Conservation (phyloP, 2,329 filamentous ascomycete genomes). For the Alternaria ventricosa region DNA sequence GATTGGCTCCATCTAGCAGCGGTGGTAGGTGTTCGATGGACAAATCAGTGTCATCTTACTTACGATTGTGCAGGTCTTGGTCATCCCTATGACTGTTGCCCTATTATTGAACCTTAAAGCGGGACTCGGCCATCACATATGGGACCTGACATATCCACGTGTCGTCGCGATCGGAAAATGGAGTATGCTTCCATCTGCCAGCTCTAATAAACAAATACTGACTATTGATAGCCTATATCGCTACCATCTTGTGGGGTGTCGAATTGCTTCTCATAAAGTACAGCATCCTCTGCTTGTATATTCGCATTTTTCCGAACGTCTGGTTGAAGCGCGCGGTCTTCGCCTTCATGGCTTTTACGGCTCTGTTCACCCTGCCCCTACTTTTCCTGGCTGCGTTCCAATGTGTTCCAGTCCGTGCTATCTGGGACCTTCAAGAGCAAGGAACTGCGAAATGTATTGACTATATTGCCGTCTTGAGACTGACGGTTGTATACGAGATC, state of each 20-base stretch:
- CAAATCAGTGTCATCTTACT: neutral
- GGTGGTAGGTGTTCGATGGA: neutral
- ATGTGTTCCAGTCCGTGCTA: neutral
- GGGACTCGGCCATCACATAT: conserved; percentile 1
- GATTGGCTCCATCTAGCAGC: conserved; percentile 8
- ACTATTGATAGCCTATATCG: neutral
- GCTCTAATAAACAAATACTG: neutral
- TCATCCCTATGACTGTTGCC: neutral
- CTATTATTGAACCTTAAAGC: neutral
- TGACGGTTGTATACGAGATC: conserved; percentile 2
- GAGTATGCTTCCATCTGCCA: neutral
- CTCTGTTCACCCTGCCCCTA: conserved; percentile 2
- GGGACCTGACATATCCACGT: conserved; percentile 8
- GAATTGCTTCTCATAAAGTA: conserved; percentile 6
- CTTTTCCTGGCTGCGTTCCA: conserved; percentile 1
- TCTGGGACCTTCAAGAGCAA: conserved; percentile 1
- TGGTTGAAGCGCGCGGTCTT: conserved; percentile 7
- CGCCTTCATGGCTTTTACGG: conserved; percentile 5
- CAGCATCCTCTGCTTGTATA: conserved; percentile 7
- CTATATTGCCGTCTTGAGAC: conserved; percentile 1
- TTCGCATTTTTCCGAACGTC: conserved; percentile 5
- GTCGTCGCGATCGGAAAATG: neutral
- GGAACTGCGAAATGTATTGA: conserved; percentile 3
- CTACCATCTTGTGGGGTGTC: neutral
- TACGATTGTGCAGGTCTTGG: neutral